Base-by-base conservation (phyloP, 768 basidiomycete genomes). In the Xerocomellus chrysenteron region DNA sequence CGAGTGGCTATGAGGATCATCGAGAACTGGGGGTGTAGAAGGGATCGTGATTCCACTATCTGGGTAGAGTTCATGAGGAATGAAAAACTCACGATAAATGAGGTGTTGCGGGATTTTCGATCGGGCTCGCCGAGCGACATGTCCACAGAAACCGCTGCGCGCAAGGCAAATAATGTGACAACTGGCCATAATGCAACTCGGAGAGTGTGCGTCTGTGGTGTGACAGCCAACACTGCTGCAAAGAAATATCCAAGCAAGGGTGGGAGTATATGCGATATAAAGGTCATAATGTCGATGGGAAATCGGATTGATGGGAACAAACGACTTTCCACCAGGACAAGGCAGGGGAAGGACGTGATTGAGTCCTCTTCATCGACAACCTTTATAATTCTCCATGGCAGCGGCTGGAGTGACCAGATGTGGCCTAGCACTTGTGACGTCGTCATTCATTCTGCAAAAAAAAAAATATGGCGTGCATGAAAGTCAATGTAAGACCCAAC, bases 141-240 rank as follows among this genome's bases (percentile, higher is more conserved):
- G 11, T 67, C 61, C 46, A 62, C 41, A 7, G 43, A 55, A 19
- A 45, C 16, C 2, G 72, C 69, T 10, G 77, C 76, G 24, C 75
- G 74, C 57, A 77, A 79, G 9, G 77, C 68, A 9, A 72, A 59
- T 65, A 74, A 76, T 12, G 80, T 58, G 4, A 80, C 75, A 28
- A 80, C 51, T 2, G 81, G 80, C 37, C 82, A 72, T 21, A 83
- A 57, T 11, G 76, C 77, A 47, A 82, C 56, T 40, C 83, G 80
- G 43, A 78, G 63, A 7, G 61, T 47, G 35, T 74, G 72, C 0
- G 83, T 84, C 17, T 71, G 65, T 0, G 78, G 79, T 4, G 75
- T 65, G 28, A 80, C 67, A 7, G 81, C 79, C 50, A 86, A 74
- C 37, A 79, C 64, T 16, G 84, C 82, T n/a, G 76, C 75, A 14